Evolutionary conservation across 2,329 filamentous ascomycete species (phyloP).

Genomic region (Xylogone sp.): DNA sequence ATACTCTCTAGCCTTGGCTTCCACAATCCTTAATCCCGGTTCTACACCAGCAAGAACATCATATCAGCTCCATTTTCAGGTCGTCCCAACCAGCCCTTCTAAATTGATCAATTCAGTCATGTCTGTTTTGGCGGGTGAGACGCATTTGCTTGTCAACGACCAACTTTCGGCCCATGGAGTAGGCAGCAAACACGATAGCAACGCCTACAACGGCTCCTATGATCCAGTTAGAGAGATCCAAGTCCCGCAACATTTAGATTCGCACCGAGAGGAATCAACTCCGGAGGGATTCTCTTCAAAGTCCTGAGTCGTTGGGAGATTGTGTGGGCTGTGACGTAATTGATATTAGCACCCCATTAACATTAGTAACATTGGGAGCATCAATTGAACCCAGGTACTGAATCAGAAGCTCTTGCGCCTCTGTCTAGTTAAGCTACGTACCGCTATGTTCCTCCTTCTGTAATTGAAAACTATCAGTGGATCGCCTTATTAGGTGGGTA

Average conservation of each 20-base stretch:
- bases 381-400: constrained; percentile 5
- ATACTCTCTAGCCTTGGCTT: constrained; percentile 8
- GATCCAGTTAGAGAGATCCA: constrained; percentile 20
- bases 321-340: constrained; percentile 70
- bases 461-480: constrained; percentile 27
- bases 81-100: constrained; percentile 12
- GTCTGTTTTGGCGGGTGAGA: constrained; percentile 63
- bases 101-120: constrained; percentile 19
- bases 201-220: constrained; percentile 79
- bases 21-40: constrained; percentile 3
- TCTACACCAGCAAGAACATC: neutral
- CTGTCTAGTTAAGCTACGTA: constrained; percentile 39
- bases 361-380: neutral
- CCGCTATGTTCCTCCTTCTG: constrained; percentile 66
- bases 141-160: constrained; percentile 88
- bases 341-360: neutral
- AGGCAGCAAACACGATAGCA: constrained; percentile 74
- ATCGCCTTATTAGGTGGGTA: constrained; percentile 5
- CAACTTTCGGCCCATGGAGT: constrained; percentile 81
- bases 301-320: constrained; percentile 91
- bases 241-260: constrained; percentile 12
- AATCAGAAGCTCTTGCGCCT: neutral
- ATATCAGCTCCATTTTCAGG: constrained; percentile 7
- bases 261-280: constrained; percentile 92
- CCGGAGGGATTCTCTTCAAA: constrained; percentile 85